phyloP scores from a whole-genome alignment of 1,284 basidiomycete species.

The Bjerkandera adusta region DNA sequence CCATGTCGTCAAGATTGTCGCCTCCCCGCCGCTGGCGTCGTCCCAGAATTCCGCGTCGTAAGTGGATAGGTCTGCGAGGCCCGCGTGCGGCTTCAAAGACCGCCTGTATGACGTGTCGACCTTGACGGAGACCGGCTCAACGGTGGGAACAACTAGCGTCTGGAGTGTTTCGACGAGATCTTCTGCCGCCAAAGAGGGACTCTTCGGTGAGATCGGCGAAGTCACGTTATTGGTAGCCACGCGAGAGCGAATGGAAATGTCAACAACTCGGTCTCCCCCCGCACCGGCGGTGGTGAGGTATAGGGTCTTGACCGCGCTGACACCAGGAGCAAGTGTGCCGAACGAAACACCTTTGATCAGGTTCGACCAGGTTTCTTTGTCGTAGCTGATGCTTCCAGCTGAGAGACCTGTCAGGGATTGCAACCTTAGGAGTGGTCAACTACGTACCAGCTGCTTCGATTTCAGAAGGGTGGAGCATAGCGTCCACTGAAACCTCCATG shows the following conservation, averaged over 20 bases:
- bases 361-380: slow-evolving; percentile 59
- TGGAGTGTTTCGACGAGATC: slow-evolving; percentile 62
- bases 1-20: slow-evolving; percentile 48
- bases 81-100: slow-evolving; percentile 33
- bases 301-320: slow-evolving; percentile 55
- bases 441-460: slow-evolving; percentile 69
- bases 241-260: slow-evolving; percentile 72
- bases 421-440: no score
- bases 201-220: slow-evolving; percentile 15
- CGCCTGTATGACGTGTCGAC: slow-evolving; percentile 53
- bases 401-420: background rate
- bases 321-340: slow-evolving; percentile 59
- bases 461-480: slow-evolving; percentile 77
- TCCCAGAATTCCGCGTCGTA: slow-evolving; percentile 58
- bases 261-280: slow-evolving; percentile 64
- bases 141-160: slow-evolving; percentile 59
- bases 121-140: slow-evolving; percentile 49
- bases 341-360: slow-evolving; percentile 71
- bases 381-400: slow-evolving; percentile 67
- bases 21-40: slow-evolving; percentile 51
- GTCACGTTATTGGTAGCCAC: slow-evolving; percentile 21
- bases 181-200: slow-evolving; percentile 23
- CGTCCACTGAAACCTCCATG: slow-evolving; percentile 67
- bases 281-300: slow-evolving; percentile 56
- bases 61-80: slow-evolving; percentile 51